Base-by-base conservation (phyloP, 2,329 filamentous ascomycete genomes). In the Emmonsia crescens region DNA sequence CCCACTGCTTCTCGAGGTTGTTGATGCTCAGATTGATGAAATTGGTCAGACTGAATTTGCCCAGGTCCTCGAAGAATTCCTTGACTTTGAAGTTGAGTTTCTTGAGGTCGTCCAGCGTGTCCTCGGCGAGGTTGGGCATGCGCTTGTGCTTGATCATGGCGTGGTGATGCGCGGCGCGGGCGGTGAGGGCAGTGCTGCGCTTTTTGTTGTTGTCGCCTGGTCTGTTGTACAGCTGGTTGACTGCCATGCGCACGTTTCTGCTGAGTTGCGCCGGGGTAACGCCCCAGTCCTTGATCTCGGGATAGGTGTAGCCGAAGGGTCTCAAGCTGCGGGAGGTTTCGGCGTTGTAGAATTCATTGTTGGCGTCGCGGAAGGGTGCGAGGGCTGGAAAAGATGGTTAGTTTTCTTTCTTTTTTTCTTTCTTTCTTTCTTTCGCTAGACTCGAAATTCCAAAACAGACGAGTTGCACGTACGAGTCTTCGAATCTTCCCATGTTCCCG, bases 261-360 rank as follows among this genome's bases (percentile, higher is more conserved):
- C 61, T 63, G 66, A 73, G 69, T 72, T 69, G 75, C 73, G 63
- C 69, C 71, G 33, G 70, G 60, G 59, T 66, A 67, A 69, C 66
- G 69, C 68, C 73, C 70, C 76, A 77, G 62, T 76, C 74, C 19
- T 77, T 67, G 38, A 85, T 82, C 66, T 93, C 89, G 0, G 84
- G 79, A 69, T 95, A 95, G 0, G 84, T 85, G 71, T 94, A 94
- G 16, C 86, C 86, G 72, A 94, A 88, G 1, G 76, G 77, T 31
- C 79, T 78, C 6, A 82, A 83, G 48, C 82, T 78, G 36, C 86
- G 81, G 14, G 85, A 80, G 63, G 77, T 79, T 59, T 85, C 80
- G 0, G 88, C 88, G 6, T 82, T 87, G 85, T 87, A 91, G 71
- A 87, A 89, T 1, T 79, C 79, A 59, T 80, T 76, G 2, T 72